Base-by-base conservation (phyloP, 2,329 filamentous ascomycete species). In the Clonostachys solani region DNA sequence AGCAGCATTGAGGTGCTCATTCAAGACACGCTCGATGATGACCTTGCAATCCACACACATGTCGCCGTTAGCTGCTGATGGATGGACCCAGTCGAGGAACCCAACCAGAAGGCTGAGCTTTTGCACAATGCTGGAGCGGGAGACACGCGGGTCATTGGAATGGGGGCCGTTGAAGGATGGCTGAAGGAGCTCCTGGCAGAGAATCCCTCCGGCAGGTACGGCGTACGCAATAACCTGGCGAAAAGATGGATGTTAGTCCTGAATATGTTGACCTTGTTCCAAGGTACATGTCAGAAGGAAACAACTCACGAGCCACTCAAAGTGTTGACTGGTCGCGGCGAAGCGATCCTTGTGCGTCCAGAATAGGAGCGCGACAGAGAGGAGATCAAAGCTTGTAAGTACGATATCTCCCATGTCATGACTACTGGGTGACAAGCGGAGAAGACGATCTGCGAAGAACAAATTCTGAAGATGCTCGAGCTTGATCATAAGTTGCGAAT, bases 371-470 rank as follows among this genome's bases (percentile, higher is more conserved):
- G 70, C 71, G 13, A 71, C 54, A 7, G 67, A 64, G 3, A 77
- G 67, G 57, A 77, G 66, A 45, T 77, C 71, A 34, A 67, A 69
- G 42, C 71, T 74, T 36, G 71, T 63, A 2, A 65, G 57, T 19
- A 77, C 55, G 7, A 75, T 60, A 37, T 73, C 65, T 1, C 64
- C 64, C 13, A 64, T 59, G n/a, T 58, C 58, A 3, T 33, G 46
- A 36, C 36, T n/a, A 12, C 46, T 19, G 6, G 35, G 23, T 16
- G 18, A 41, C 48, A 74, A 76, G 45, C 73, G 67, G 18, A 83
- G 64, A 1, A 82, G 71, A 17, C 80, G 67, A 52, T 83, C 74
- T 33, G 83, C 64, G 23, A 83, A 71, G 51, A 84, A 82, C 7
- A 77, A 64, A 43, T 80, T 81, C 41, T 81, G 74, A 1, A 80